Base-by-base conservation (phyloP, 1,284 basidiomycete genomes). In the Erythrobasidium hasegawianum region DNA sequence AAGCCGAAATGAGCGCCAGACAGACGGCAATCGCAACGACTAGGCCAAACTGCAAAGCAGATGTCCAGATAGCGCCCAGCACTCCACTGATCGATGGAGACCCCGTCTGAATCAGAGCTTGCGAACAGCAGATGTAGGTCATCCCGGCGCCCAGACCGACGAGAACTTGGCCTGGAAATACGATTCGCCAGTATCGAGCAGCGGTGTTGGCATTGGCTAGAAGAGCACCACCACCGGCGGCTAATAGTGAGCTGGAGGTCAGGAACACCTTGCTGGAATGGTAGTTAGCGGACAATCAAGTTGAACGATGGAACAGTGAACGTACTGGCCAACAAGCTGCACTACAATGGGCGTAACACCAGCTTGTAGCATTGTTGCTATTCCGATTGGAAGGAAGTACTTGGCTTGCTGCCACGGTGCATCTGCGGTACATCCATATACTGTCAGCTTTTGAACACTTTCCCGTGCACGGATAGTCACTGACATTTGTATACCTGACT, bases 381-480 rank as follows among this genome's bases (percentile, higher is more conserved):
- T 47, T 18, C 43, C 43, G 43, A 47, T 47, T 5, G 43, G 43
- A 47, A 47, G 43, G 43, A 47, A 47, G 43, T 47, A 47, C 43
- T 47, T 47, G 22, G 43, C 43, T 24, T 47, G 43, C 43, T 47
- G 43, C 43, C 43, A 47, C 7, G 43, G 43, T 5, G 43, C 5
- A 14, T 47, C 43, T 47, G 43, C 14, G 43, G 14, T 47, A 18
- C 14, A 18, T 11, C 11, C 10, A 41, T 41, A 41, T 41, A n/a
- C n/a, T 41, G n/a, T 10, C 40, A n/a, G n/a, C 11, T n/a, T n/a
- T 41, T n/a, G 40, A 10, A 41, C 40, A n/a, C 11, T n/a, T 41
- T 41, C 11, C 11, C 40, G 10, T 41, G 40, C 10, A 10, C 10
- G n/a, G 40, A 24, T 47, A 4, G 33, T 5, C 43, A 16, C 43